Evolutionary conservation across 2,329 filamentous ascomycete genomes (phyloP), one percentile per base, ranked within the genome.

Genomic region (Leptographium radiaticola): DNA sequence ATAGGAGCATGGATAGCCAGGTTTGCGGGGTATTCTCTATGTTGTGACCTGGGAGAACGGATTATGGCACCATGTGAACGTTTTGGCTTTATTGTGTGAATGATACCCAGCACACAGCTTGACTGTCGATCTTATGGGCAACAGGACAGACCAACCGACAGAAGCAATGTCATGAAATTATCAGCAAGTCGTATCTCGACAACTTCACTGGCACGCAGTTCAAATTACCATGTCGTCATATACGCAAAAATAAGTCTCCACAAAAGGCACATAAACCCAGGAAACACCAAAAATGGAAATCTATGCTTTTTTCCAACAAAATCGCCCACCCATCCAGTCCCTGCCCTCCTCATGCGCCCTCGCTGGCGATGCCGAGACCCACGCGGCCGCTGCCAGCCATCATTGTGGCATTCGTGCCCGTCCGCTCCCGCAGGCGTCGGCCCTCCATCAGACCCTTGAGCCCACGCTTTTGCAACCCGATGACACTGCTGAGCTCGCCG

Each of bases 381-480:
- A 61, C 55, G 2, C 59, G 56, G 2, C 45, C 18, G 51, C 25
- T 39, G 12, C 46, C 31, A 4, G 25, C 13, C 36, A 45, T 33
- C 51, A 56, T 54, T 8, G 50, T 52, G 40, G 34, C 34, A 36
- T 57, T 60, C 25, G 73, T 76, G 11, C 75, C 75, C 4, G 74
- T 76, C 59, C 88, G 75, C 67, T 95, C 89, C 46, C 90, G 75
- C 73, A 96, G 83, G 56, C 91, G 77, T 46, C 91, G 75, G 4
- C 91, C 91, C 68, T 97, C 93, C 93, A 98, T 97, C 60, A 98
- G 68, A 0, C 93, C 93, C 56, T 91, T 77, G 39, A 98, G 68
- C 0, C 93, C 93, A 53, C 93, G 78, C 73, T 98, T 98, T 73
- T 98, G 93, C 59, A 98, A 67, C 0, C 93, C 93, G 60, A 98